Percentiles rank a stretch among this genome's conserved stretches.
These are phyloP conservation scores for Starmerella khaoyaiensis DNA, from an alignment of 805 yeast species.

Conservation along the genomic window DNA sequence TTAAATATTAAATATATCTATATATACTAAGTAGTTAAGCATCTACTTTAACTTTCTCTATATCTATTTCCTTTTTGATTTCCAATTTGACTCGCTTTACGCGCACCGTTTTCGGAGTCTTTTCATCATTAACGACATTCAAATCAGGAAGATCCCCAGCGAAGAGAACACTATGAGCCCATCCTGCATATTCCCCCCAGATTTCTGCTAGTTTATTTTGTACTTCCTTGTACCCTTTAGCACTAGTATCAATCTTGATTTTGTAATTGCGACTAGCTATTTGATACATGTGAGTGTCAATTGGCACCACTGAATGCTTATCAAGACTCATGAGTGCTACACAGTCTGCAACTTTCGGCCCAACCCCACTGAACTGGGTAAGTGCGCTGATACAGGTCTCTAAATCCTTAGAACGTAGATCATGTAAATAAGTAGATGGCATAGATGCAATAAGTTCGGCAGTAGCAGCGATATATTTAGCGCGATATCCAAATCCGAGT, in stretches of 20 bases:
- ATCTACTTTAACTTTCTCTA: background rate
- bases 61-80: background rate
- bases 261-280: slow-evolving; percentile 75
- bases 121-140: slow-evolving; percentile 26
- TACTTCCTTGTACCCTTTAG: slow-evolving; percentile 42
- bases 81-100: slow-evolving; percentile 1
- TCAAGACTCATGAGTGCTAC: slow-evolving; percentile 84
- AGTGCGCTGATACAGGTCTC: slow-evolving; percentile 46
- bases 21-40: too few relatives aligned
- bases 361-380: slow-evolving; percentile 69
- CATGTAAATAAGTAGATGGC: slow-evolving; percentile 29
- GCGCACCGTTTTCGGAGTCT: background rate
- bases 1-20: too few relatives aligned
- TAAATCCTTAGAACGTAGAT: slow-evolving; percentile 37
- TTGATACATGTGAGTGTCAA: slow-evolving; percentile 89
- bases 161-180: slow-evolving; percentile 95
- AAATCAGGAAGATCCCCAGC: slow-evolving; percentile 69
- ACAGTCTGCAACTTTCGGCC: slow-evolving; percentile 97
- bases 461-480: slow-evolving; percentile 71
- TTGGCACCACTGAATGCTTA: slow-evolving; percentile 78
- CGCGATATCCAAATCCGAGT: slow-evolving; percentile 74
- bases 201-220: slow-evolving; percentile 44
- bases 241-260: slow-evolving; percentile 31
- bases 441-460: slow-evolving; percentile 41
- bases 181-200: slow-evolving; percentile 92